Base-by-base conservation (phyloP, 139 green algal genomes). In the Zygnema circumcarinatum region DNA sequence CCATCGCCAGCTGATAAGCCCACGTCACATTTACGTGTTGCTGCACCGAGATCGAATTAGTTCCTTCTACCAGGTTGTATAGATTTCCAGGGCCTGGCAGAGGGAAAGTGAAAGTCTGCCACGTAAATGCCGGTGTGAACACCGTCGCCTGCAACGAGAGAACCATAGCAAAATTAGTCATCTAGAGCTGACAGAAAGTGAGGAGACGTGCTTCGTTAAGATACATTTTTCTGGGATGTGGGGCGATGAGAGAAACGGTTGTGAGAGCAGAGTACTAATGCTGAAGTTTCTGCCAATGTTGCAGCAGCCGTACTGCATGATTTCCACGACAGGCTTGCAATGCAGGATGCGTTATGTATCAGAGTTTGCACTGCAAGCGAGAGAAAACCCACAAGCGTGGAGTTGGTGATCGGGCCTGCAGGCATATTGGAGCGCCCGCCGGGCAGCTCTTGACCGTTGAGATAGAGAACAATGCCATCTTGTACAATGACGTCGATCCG, bases 391-490 rank as follows among this genome's bases (percentile, higher is more conserved):
- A 85, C 41, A 0, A 73, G 29, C 11, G 80, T 81, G 52, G 54
- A 81, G 20, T 67, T 79, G 16, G 53, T 86, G 31, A 86, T 22
- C 16, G 32, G 21, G 2, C 31, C 33, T 42, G 21, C n/a, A 41
- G 80, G 80, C 82, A 88, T 83, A 47, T 81, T 81, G 35, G 32
- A 47, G 11, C 82, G 31, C 33, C 29, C 7, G n/a, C n/a, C n/a
- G n/a, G n/a, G n/a, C 7, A 84, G n/a, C 68, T 88, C 82, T 1
- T 56, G 35, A 0, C 33, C 33, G 67, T 88, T 88, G 38, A 88
- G 74, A 52, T 88, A 88, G 1, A 88, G 29, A 2, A 88, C 82
- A 36, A 41, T 52, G 0, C 82, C 82, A n/a, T 88, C 83, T 36
- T 39, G 42, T 21, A 84, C 36, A 22, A 40, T 33, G 11, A 84